A percentile compares a stretch with the other conserved stretches of the same genome.
Conservation (phyloP, 805 yeast species). For the Starmerella apicola region DNA sequence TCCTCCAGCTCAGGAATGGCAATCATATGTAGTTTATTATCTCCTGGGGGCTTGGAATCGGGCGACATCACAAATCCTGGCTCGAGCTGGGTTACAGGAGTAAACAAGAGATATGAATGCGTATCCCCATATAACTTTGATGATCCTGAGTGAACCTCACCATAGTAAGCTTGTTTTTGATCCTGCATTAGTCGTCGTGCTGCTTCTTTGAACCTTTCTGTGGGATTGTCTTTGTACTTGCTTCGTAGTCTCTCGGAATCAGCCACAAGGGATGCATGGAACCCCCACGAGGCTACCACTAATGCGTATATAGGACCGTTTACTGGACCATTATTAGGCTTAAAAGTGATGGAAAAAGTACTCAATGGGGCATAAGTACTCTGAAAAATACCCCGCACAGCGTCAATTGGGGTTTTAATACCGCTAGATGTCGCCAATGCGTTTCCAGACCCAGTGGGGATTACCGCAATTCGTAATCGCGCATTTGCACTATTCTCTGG, state of each 20-base stretch:
- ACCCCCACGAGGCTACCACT: slow-evolving; percentile 72
- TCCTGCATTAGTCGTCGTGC: slow-evolving; percentile 41
- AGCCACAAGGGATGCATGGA: slow-evolving; percentile 77
- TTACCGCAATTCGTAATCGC: slow-evolving; percentile 20
- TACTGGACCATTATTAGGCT: slow-evolving; percentile 21
- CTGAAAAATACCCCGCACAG: slow-evolving; percentile 23
- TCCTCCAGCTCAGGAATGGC: slow-evolving; percentile 20
- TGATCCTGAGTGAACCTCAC: slow-evolving; percentile 23
- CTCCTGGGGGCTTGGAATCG: slow-evolving; percentile 34
- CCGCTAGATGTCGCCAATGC: slow-evolving; percentile 58
- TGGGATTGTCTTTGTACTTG: slow-evolving; percentile 43
- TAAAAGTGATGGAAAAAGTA: slow-evolving; percentile 35
- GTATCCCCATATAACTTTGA: slow-evolving; percentile 18
- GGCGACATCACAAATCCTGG: slow-evolving; percentile 55
- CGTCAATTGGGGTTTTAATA: slow-evolving; percentile 21
- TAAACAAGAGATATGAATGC: slow-evolving; percentile 48
- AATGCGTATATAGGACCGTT: slow-evolving; percentile 28
- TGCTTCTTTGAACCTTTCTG: slow-evolving; percentile 50
- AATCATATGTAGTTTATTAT: slow-evolving; percentile 34
- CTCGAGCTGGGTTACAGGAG: slow-evolving; percentile 47
- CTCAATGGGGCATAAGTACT: slow-evolving; percentile 30
- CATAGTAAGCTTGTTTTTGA: slow-evolving; percentile 41
- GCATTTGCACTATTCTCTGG: not conserved
- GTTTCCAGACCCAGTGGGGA: slow-evolving; percentile 84
- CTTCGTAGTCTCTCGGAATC: slow-evolving; percentile 60